Evolutionary conservation across 176 grass and related monocot genomes (phyloP), one percentile per base, ranked within the genome.

Genomic region (Musa acuminata): DNA sequence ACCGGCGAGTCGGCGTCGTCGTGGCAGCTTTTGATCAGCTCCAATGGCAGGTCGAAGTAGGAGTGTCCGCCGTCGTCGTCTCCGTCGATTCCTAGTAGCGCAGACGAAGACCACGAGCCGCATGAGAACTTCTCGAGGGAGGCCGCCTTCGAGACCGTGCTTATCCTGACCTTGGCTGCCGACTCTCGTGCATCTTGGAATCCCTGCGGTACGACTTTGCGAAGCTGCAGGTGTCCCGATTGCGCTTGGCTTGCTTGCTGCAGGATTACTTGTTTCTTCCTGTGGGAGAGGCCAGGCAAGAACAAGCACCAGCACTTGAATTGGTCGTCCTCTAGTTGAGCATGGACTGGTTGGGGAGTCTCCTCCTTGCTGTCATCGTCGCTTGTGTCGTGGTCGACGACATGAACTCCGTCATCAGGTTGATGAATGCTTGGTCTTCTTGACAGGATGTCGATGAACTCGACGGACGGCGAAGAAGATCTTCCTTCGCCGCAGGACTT

Each of bases 251-350:
- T 11, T 52, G 8, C 8, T 1, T n/a, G 55, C 12, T 20, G 20
- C 16, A 55, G 2, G 1, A 9, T 22, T 66, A 58, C 59, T 54
- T n/a, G 21, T 1, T 71, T 67, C 83, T 87, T 90, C 84, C 73
- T 85, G 77, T 75, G 77, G 58, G 77, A 29, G 74, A 87, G 87
- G 8, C 77, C 74, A 2, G 89, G 83, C 51, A 91, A 68, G 77
- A 78, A 71, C 83, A 87, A 74, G 80, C 89, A 91, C 55, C 89
- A 64, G 69, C 89, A 91, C 51, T 72, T 85, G 85, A 91, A 91
- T 50, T 74, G 17, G 2, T 72, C 71, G 2, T 85, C 82, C 35
- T 43, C 35, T 43, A 43, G 35, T 26, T 1, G 14, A 62, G 8
- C 1, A 49, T 53, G 72, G 11, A 19, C 43, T 0, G 14, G 35